phyloP scores from a whole-genome alignment of 2,329 filamentous ascomycete genomes.

The Clarireedia monteithiana region DNA sequence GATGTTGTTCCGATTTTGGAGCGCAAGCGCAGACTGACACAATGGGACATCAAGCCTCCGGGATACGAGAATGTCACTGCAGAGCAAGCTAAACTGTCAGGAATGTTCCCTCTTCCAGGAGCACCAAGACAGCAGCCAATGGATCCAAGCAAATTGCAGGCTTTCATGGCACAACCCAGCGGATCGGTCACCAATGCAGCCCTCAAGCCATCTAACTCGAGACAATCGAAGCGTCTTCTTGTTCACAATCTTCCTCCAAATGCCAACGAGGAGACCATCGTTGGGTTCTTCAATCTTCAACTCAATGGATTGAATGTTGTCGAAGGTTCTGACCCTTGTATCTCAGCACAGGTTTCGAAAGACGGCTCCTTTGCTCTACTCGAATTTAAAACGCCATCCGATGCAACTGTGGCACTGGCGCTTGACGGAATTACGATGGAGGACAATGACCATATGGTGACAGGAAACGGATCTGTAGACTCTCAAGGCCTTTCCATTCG shows the following conservation, averaged over 20 bases:
- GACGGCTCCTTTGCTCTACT: slow-evolving; percentile 76
- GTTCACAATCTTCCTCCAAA: slow-evolving; percentile 71
- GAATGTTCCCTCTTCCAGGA: slow-evolving; percentile 97
- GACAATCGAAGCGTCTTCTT: slow-evolving; percentile 88
- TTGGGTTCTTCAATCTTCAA: slow-evolving; percentile 90
- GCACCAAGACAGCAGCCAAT: slow-evolving; percentile 91
- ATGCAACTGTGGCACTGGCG: slow-evolving; percentile 86
- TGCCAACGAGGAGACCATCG: slow-evolving; percentile 67
- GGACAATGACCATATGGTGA: slow-evolving; percentile 48
- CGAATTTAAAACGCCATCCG: slow-evolving; percentile 81
- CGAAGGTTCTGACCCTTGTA: slow-evolving; percentile 74
- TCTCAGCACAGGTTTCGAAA: slow-evolving; percentile 72
- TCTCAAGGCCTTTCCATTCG: slow-evolving; percentile 62
- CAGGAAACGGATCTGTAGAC: slow-evolving; percentile 42
- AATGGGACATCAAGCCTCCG: slow-evolving; percentile 99
- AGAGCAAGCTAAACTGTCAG: slow-evolving; percentile 95
- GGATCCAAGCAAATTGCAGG: slow-evolving; percentile 88
- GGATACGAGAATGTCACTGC: slow-evolving; percentile 98
- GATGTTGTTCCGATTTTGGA: slow-evolving; percentile 74
- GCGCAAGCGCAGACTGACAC: slow-evolving; percentile 85
- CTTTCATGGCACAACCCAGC: slow-evolving; percentile 87
- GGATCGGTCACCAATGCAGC: slow-evolving; percentile 60
- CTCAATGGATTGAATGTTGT: slow-evolving; percentile 95
- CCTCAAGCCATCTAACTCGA: slow-evolving; percentile 85
- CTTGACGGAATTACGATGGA: slow-evolving; percentile 87